These are phyloP conservation scores for Russula vinacea DNA, from an alignment of 768 basidiomycete genomes.

Conservation along the genomic window DNA sequence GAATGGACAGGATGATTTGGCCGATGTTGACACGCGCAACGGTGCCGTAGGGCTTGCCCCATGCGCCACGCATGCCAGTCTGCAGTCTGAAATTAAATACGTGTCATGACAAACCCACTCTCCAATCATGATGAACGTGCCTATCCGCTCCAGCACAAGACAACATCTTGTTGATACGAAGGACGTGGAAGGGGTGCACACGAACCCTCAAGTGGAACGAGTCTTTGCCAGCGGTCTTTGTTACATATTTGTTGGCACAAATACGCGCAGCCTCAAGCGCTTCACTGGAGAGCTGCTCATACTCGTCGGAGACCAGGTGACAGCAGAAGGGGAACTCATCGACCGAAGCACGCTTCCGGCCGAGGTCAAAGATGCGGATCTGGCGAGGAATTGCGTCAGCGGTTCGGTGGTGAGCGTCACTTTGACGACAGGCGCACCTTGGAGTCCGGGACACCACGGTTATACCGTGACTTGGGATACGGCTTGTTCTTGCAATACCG, in stretches of 20 bases:
- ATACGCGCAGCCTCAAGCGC: constrained; percentile 98
- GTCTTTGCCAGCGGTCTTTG: constrained; percentile 97
- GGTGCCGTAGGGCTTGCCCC: constrained; percentile 98
- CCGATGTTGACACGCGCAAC: constrained; percentile 97
- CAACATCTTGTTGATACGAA: constrained; percentile 99
- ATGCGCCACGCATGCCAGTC: constrained; percentile 98
- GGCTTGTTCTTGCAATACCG: constrained; percentile 99
- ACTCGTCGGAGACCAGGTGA: constrained; percentile 96
- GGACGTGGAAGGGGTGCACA: constrained; percentile 96
- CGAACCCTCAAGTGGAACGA: constrained; percentile 98
- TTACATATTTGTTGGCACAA: constrained; percentile 99
- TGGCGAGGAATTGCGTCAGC: constrained; percentile 35
- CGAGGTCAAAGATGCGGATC: constrained; percentile 96
- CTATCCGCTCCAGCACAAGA: constrained; percentile 98
- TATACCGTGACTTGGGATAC: constrained; percentile 92
- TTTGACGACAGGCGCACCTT: constrained; percentile 54
- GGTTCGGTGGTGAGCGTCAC: not conserved
- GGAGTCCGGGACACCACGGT: constrained; percentile 97
- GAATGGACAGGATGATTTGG: constrained; percentile 88
- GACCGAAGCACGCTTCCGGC: constrained; percentile 92
- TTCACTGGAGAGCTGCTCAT: constrained; percentile 93
- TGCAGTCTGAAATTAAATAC: constrained; percentile 55
- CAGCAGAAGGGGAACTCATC: constrained; percentile 98
- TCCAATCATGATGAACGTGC: constrained; percentile 42
- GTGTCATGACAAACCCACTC: not conserved